These are phyloP conservation scores for Kodamaea nitidulidarum DNA, from an alignment of 805 yeast genomes.

Conservation along the genomic window DNA sequence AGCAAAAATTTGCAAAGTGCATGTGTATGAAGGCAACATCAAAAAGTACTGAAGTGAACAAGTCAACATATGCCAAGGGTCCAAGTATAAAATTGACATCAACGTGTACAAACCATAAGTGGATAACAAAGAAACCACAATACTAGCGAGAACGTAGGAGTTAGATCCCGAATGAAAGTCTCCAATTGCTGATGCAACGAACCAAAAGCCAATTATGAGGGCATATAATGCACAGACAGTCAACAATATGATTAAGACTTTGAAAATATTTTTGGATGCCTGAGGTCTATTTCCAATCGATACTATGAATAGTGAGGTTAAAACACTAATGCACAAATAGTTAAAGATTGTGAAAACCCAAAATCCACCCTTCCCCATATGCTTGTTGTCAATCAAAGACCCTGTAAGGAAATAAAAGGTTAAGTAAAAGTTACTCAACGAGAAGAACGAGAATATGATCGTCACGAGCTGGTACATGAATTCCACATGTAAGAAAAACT, in stretches of 20 bases:
- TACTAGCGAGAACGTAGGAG: conserved; percentile 58
- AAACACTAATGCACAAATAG: conserved; percentile 74
- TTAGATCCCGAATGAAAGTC: conserved; percentile 38
- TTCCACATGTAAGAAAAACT: conserved; percentile 23
- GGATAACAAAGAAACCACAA: conserved; percentile 79
- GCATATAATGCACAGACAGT: conserved; percentile 81
- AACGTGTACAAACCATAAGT: conserved; percentile 87
- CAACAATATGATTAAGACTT: conserved; percentile 65
- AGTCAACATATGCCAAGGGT: conserved; percentile 94
- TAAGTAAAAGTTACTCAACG: conserved; percentile 26
- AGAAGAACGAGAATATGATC: conserved; percentile 22
- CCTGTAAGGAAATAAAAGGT: conserved; percentile 55
- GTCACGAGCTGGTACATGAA: conserved; percentile 22
- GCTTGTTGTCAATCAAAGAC: conserved; percentile 48
- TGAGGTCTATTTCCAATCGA: conserved; percentile 98
- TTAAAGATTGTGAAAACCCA: conserved; percentile 82
- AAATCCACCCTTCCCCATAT: conserved; percentile 59
- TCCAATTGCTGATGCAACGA: conserved; percentile 55
- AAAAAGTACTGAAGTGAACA: conserved; percentile 85
- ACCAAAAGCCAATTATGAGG: conserved; percentile 74
- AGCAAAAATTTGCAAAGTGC: conserved; percentile 91
- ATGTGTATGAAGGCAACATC: conserved; percentile 86
- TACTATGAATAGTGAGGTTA: conserved; percentile 84
- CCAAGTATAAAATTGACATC: conserved; percentile 80
- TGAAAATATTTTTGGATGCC: conserved; percentile 80